Percentiles rank a stretch among this genome's conserved stretches.
These are phyloP conservation scores for Candida orba DNA, from an alignment of 805 yeast genomes.

Conservation along the genomic window DNA sequence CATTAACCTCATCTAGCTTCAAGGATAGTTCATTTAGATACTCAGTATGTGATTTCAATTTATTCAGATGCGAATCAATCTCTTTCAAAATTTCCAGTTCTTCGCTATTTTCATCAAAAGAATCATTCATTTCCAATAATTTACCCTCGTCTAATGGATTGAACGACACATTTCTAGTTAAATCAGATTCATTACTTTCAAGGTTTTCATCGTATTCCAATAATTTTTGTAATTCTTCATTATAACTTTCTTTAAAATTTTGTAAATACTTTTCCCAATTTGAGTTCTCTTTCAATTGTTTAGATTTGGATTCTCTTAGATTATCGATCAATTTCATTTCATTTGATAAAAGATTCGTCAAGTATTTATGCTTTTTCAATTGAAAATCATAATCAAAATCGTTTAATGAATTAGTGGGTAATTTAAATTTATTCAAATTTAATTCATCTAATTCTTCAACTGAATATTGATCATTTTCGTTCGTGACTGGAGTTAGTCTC, in stretches of 20 bases:
- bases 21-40: slow-evolving; percentile 8
- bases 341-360: slow-evolving; percentile 13
- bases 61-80: slow-evolving; percentile 11
- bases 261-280: slow-evolving; percentile 8
- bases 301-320: slow-evolving; percentile 7
- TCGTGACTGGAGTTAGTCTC: neutral
- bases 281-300: slow-evolving; percentile 9
- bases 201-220: slow-evolving; percentile 2
- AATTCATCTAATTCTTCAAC: neutral
- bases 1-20: slow-evolving; percentile 8
- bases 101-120: neutral
- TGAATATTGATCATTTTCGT: neutral
- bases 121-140: too few relatives aligned
- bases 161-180: too few relatives aligned
- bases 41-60: slow-evolving; percentile 9
- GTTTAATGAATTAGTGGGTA: slow-evolving; percentile 11
- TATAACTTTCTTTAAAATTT: slow-evolving; percentile 10
- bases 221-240: neutral
- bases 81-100: slow-evolving; percentile 10
- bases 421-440: slow-evolving; percentile 2
- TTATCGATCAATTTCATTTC: slow-evolving; percentile 14
- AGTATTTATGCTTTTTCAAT: slow-evolving; percentile 10
- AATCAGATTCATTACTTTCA: neutral
- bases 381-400: slow-evolving; percentile 20
- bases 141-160: too few relatives aligned